phyloP scores from a whole-genome alignment of 179 eudicot species.

The Silene coronaria region DNA sequence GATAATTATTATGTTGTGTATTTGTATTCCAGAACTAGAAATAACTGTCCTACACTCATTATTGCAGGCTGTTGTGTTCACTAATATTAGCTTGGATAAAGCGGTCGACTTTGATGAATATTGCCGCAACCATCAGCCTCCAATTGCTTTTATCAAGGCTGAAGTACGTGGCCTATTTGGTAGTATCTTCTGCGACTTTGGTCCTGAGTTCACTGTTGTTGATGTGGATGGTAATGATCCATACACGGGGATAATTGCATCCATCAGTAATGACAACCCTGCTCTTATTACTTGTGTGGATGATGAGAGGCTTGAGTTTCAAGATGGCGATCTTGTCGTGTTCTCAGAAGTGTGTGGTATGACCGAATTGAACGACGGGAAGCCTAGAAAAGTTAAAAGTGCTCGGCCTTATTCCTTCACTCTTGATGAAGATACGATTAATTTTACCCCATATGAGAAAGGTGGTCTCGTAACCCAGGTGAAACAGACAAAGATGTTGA shows the following conservation, averaged over 20 bases:
- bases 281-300: constrained; percentile 84
- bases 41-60: background rate
- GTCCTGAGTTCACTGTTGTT: constrained; percentile 71
- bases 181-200: constrained; percentile 76
- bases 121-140: constrained; percentile 74
- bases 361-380: constrained; percentile 95
- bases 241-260: constrained; percentile 72
- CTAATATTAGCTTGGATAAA: constrained; percentile 48
- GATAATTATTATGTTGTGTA: too few relatives aligned
- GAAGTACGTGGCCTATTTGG: constrained; percentile 92
- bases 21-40: too few relatives aligned
- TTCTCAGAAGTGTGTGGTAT: constrained; percentile 87
- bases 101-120: constrained; percentile 65
- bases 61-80: constrained; percentile 81
- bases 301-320: constrained; percentile 91
- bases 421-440: constrained; percentile 81
- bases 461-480: constrained; percentile 97
- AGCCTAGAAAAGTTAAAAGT: constrained; percentile 65
- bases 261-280: constrained; percentile 75
- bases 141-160: constrained; percentile 73
- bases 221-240: constrained; percentile 91
- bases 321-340: constrained; percentile 89
- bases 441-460: constrained; percentile 58
- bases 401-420: constrained; percentile 74
- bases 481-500: constrained; percentile 77